These are phyloP conservation scores for Excoecaria agallocha DNA, from an alignment of 345 rosid species.

Conservation along the genomic window DNA sequence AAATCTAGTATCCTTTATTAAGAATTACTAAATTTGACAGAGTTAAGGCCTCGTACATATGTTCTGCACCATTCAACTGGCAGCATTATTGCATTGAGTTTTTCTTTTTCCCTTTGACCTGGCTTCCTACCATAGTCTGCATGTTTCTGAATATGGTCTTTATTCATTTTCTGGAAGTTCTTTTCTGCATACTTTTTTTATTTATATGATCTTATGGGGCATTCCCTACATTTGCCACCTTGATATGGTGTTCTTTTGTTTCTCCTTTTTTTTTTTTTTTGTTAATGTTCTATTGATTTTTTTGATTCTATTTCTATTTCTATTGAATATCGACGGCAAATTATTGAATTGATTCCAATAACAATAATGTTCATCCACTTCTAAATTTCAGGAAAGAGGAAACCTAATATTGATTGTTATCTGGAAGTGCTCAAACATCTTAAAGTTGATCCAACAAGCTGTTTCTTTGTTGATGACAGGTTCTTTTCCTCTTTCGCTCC, in stretches of 20 bases:
- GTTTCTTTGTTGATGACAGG: slow-evolving; percentile 91
- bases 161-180: background rate
- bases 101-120: background rate
- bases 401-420: slow-evolving; percentile 78
- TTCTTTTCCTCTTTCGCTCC: slow-evolving; percentile 20
- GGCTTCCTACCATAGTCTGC: background rate
- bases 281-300: background rate
- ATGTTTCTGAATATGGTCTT: background rate
- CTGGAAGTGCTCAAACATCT: slow-evolving; percentile 57
- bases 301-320: background rate
- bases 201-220: background rate
- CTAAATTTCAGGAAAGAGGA: slow-evolving; percentile 66
- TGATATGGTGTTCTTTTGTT: background rate
- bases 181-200: background rate
- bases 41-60: background rate
- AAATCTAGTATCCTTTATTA: background rate
- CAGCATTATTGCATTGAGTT: background rate
- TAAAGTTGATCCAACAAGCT: slow-evolving; percentile 62
- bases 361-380: slow-evolving; percentile 5
- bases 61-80: background rate
- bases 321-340: background rate
- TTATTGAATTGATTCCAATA: background rate
- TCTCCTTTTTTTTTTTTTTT: background rate
- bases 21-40: background rate
- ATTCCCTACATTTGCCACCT: background rate